Percentiles rank a stretch among this genome's conserved stretches.
Evolutionary conservation across 768 basidiomycete species (phyloP).

Genomic region (Baorangia bicolor): DNA sequence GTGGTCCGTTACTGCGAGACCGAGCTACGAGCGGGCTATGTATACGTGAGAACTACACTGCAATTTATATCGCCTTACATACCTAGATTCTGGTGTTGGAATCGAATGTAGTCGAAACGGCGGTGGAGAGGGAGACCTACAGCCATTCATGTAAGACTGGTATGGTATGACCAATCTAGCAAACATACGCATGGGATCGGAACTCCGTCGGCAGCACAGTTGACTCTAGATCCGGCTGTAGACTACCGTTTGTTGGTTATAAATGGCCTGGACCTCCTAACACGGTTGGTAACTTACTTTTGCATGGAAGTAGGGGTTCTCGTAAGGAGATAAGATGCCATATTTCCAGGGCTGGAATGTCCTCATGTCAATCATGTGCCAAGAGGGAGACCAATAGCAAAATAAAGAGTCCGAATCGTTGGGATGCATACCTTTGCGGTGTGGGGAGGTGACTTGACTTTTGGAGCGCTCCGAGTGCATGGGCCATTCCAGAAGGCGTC

Average conservation of each 20-base stretch:
- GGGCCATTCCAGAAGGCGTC: constrained; percentile 2
- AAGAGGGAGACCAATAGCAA: not conserved
- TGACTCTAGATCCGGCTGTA: constrained; percentile 5
- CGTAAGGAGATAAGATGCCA: constrained; percentile 30
- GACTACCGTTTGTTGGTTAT: constrained; percentile 2
- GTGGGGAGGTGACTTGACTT: constrained; percentile 30
- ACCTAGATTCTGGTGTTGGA: constrained; percentile 36
- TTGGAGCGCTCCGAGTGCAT: constrained; percentile 5
- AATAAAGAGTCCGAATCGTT: not conserved
- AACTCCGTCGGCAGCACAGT: constrained; percentile 26
- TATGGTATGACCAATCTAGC: not conserved
- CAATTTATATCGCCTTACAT: not conserved
- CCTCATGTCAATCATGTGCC: constrained; percentile 11
- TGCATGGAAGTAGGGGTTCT: constrained; percentile 12
- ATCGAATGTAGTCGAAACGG: constrained; percentile 22
- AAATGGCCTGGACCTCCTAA: not conserved
- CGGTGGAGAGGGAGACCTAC: constrained; percentile 20
- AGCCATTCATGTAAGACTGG: not conserved
- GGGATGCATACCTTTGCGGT: constrained; percentile 28
- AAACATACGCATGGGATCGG: constrained; percentile 20
- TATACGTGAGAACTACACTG: constrained; percentile 6
- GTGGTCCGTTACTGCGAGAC: constrained; percentile 21
- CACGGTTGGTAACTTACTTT: constrained; percentile 16
- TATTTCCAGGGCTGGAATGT: constrained; percentile 34
- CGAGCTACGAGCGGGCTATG: constrained; percentile 24